Conservation (phyloP, 192 early-diverging fungal genomes). For the Phlyctochytrium bullatum region DNA sequence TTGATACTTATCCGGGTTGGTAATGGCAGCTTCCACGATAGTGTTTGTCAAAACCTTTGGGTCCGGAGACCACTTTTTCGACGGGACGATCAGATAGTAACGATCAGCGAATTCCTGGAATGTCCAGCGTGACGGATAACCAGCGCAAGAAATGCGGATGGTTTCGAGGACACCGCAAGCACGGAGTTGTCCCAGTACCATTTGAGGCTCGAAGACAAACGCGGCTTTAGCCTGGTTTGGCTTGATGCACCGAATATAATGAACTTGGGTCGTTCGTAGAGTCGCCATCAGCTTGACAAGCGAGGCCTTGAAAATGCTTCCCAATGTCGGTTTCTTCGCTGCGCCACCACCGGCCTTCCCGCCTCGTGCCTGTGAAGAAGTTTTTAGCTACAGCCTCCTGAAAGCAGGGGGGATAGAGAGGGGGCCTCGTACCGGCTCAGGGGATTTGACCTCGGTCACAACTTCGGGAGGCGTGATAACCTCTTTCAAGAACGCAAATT, state of each 20-base stretch:
- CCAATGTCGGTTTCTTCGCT: slow-evolving; percentile 78
- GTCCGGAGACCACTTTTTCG: slow-evolving; percentile 55
- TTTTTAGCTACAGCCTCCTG: no score
- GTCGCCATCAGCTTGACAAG: slow-evolving; percentile 91
- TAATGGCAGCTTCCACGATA: slow-evolving; percentile 64
- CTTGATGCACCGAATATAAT: slow-evolving; percentile 97
- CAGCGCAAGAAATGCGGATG: slow-evolving; percentile 96
- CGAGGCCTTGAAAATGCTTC: slow-evolving; percentile 90
- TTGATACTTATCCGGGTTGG: slow-evolving; percentile 85
- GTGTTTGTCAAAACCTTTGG: slow-evolving; percentile 42
- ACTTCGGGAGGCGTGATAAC: slow-evolving; percentile 73
- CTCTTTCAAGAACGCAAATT: slow-evolving; percentile 73
- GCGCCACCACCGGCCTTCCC: neutral
- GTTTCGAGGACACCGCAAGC: slow-evolving; percentile 99
- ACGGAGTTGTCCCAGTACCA: slow-evolving; percentile 82
- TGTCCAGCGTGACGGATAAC: slow-evolving; percentile 87
- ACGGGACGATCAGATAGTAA: slow-evolving; percentile 54
- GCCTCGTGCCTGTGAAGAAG: neutral
- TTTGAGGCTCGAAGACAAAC: slow-evolving; percentile 89
- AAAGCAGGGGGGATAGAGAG: no score
- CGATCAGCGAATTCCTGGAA: slow-evolving; percentile 93
- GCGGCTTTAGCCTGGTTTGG: slow-evolving; percentile 90
- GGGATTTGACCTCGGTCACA: neutral
- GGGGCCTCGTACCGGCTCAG: neutral
- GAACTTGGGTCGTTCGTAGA: slow-evolving; percentile 78